Percentiles rank a stretch among this genome's conserved stretches.
Conservation (phyloP, 176 grass and related monocot genomes). For the Cocos nucifera region DNA sequence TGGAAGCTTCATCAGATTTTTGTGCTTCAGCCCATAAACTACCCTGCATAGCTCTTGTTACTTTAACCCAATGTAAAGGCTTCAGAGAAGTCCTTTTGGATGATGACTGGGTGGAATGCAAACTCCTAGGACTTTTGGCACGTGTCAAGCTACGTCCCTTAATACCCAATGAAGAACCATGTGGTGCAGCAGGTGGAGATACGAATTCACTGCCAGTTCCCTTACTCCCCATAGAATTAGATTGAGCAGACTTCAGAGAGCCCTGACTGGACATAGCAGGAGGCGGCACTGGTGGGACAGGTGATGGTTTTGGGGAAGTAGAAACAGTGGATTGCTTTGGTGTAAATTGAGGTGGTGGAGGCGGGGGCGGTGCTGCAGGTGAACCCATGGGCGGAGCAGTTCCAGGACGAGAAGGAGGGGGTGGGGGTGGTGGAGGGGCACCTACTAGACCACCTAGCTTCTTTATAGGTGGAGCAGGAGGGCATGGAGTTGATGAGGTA, state of each 20-base stretch:
- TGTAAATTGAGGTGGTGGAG: constrained; percentile 29
- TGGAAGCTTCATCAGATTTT: constrained; percentile 51
- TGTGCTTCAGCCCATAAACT: constrained; percentile 93
- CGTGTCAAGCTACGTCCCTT: constrained; percentile 27
- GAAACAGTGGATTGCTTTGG: constrained; percentile 14
- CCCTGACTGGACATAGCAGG: constrained; percentile 25
- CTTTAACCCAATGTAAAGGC: constrained; percentile 94
- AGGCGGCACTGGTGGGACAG: constrained; percentile 25
- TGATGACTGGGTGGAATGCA: constrained; percentile 31
- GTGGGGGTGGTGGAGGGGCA: constrained; percentile 9
- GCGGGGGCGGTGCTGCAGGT: constrained; percentile 24
- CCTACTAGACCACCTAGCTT: constrained; percentile 12
- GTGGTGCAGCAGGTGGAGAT: constrained; percentile 44
- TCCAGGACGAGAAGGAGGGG: constrained; percentile 24
- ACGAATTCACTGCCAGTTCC: constrained; percentile 25
- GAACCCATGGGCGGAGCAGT: constrained; percentile 7
- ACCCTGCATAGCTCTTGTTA: constrained; percentile 71
- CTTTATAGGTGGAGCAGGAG: constrained; percentile 22
- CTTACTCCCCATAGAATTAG: constrained; percentile 27
- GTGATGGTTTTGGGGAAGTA: constrained; percentile 23
- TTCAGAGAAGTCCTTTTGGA: constrained; percentile 70
- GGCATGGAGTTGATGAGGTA: constrained; percentile 10
- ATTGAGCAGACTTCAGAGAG: constrained; percentile 7
- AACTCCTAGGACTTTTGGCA: constrained; percentile 54
- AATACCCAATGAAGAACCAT: constrained; percentile 21